A percentile compares a stretch with the other conserved stretches of the same genome.
phyloP scores from a whole-genome alignment of 805 yeast species.

The Candida argentea region DNA sequence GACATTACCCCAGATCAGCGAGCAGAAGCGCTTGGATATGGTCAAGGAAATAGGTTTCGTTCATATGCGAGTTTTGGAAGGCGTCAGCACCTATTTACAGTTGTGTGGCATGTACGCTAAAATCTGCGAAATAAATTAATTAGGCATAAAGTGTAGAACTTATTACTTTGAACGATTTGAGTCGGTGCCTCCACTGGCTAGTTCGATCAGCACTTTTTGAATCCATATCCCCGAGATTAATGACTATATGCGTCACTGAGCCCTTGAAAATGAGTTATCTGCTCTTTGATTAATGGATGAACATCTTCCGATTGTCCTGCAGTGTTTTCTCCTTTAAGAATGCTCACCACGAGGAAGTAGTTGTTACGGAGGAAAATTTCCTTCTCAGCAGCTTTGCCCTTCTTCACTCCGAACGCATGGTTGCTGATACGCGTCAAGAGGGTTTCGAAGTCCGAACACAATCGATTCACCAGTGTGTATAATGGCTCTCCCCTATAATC shows the following conservation, averaged over 20 bases:
- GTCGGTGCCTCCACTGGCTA: no score
- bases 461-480: constrained; percentile 52
- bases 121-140: no score
- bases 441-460: constrained; percentile 74
- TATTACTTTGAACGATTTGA: no score
- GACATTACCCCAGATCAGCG: constrained; percentile 57
- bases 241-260: constrained; percentile 30
- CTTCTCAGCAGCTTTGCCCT: constrained; percentile 34
- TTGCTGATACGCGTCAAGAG: constrained; percentile 61
- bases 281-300: constrained; percentile 23
- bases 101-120: constrained; percentile 73
- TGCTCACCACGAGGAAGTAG: constrained; percentile 52
- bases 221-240: neutral
- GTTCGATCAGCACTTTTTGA: no score
- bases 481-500: constrained; percentile 55
- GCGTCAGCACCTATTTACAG: constrained; percentile 82
- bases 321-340: constrained; percentile 33
- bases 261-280: constrained; percentile 26
- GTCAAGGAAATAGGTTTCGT: constrained; percentile 82
- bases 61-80: constrained; percentile 89
- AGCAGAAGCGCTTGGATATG: constrained; percentile 60
- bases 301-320: constrained; percentile 6
- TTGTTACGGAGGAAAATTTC: constrained; percentile 71
- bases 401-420: constrained; percentile 20
- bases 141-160: no score